Evolutionary conservation across 2,329 filamentous ascomycete genomes (phyloP), one percentile per base, ranked within the genome.

Genomic region (Clonostachys rhizophaga): DNA sequence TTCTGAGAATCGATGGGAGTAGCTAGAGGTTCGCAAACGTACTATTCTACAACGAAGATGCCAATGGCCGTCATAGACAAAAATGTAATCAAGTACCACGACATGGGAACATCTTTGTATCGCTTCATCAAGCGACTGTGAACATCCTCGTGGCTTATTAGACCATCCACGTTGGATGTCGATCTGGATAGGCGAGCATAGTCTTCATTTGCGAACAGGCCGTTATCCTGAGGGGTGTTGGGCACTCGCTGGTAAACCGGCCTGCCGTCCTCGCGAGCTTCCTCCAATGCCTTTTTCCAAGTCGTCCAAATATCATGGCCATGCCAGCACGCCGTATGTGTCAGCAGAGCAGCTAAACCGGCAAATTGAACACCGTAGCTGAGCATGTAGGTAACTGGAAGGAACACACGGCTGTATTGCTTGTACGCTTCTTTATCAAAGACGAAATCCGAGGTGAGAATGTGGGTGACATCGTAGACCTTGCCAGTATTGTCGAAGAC

Each of bases 301-400:
- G 91, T 88, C 39, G 73, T 80, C 81, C 81, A 85, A 17, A 95
- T 92, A 59, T 94, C 89, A 54, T 78, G 81, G 13, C 90, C 89
- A 57, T 95, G 89, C 88, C 89, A 94, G 59, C 89, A 88, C 18
- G 79, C 72, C 1, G 89, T 95, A 60, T 95, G 89, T 2, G 88
- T 89, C 16, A 95, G 69, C 12, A 95, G 72, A 2, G 89, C 86
- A 20, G 89, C 85, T 17, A 95, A 72, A 2, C 86, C 87, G 12
- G 90, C 90, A 61, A 95, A 95, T 58, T 94, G 89, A 20, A 95
- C 78, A 4, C 86, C 89, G 55, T 95, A 95, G 59, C 88, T 91
- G 39, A 95, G 74, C 17, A 91, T 87, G 59, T 94, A 95, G 0
- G 90, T 94, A 50, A 94, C 90, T 2, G 90, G 89, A 9, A 95